Conservation (phyloP, 495 filamentous ascomycete genomes). For the Gamarada debralockiae region DNA sequence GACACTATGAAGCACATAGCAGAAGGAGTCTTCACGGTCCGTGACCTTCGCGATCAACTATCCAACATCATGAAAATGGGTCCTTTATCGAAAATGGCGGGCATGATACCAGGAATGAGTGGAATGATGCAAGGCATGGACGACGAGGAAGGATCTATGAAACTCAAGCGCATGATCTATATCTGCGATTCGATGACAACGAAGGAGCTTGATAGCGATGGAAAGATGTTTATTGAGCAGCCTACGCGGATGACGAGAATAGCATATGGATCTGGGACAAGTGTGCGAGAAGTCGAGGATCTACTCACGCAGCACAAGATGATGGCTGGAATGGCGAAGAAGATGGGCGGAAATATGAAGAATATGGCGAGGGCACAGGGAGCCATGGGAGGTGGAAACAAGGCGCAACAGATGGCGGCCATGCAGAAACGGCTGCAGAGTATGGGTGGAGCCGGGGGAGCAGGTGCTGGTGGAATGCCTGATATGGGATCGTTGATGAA, state of each 20-base stretch:
- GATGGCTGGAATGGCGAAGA: constrained; percentile 99
- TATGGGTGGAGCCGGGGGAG: constrained; percentile 71
- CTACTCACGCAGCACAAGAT: constrained; percentile 95
- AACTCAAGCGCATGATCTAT: constrained; percentile 97
- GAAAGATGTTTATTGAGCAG: constrained; percentile 88
- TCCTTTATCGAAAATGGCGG: constrained; percentile 92
- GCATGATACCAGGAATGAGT: constrained; percentile 95
- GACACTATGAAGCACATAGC: constrained; percentile 98
- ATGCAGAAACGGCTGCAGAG: constrained; percentile 94
- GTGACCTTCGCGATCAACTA: constrained; percentile 92
- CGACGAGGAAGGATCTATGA: constrained; percentile 88
- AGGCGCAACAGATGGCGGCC: constrained; percentile 89
- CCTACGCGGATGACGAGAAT: constrained; percentile 93
- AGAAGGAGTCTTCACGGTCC: constrained; percentile 92
- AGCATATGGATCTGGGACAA: constrained; percentile 83
- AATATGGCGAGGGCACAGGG: constrained; percentile 94
- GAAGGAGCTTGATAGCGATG: constrained; percentile 91
- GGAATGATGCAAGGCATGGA: constrained; percentile 93
- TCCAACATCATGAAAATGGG: constrained; percentile 99
- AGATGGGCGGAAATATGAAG: constrained; percentile 93
- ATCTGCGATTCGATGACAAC: constrained; percentile 98
- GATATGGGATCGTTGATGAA: constrained; percentile 85
- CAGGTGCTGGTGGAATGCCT: constrained; percentile 59
- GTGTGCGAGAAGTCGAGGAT: constrained; percentile 93
- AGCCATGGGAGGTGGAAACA: constrained; percentile 81